Evolutionary conservation across 148 eudicot species (phyloP).

Genomic region (Fagopyrum esculentum): DNA sequence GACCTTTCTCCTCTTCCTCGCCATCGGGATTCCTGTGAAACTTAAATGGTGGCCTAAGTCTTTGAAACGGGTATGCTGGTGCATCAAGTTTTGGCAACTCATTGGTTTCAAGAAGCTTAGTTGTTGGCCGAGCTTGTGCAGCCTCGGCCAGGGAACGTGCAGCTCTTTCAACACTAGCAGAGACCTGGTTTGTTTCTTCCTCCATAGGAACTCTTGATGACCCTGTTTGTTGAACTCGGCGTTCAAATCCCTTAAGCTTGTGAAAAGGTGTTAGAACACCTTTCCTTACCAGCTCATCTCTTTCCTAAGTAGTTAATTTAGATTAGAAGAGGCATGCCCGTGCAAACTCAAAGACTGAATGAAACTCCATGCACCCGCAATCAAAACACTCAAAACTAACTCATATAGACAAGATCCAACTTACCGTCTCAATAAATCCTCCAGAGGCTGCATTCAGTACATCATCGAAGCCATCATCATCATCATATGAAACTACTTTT

Average conservation of each 20-base stretch:
- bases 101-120: slow-evolving; percentile 62
- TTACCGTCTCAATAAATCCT: slow-evolving; percentile 95
- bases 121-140: slow-evolving; percentile 77
- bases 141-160: slow-evolving; percentile 66
- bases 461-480: slow-evolving; percentile 83
- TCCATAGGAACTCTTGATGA: slow-evolving; percentile 31
- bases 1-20: slow-evolving; percentile 36
- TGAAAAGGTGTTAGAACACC: slow-evolving; percentile 95
- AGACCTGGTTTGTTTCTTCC: slow-evolving; percentile 36
- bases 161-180: slow-evolving; percentile 62
- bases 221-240: slow-evolving; percentile 61
- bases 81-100: slow-evolving; percentile 70
- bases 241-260: slow-evolving; percentile 91
- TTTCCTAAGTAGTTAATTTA: slow-evolving; percentile 54
- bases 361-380: not conserved
- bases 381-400: not conserved
- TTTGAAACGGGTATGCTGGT: slow-evolving; percentile 65
- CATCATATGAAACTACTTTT: slow-evolving; percentile 54
- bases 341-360: not conserved
- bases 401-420: slow-evolving; percentile 20
- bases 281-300: slow-evolving; percentile 87
- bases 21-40: slow-evolving; percentile 29
- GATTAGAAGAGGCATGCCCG: slow-evolving; percentile 12
- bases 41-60: slow-evolving; percentile 51
- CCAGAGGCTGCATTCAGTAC: slow-evolving; percentile 82